Evolutionary conservation across 2,329 filamentous ascomycete species (phyloP), one percentile per base, ranked within the genome.

Genomic region (Trichoderma atrobrunneum): DNA sequence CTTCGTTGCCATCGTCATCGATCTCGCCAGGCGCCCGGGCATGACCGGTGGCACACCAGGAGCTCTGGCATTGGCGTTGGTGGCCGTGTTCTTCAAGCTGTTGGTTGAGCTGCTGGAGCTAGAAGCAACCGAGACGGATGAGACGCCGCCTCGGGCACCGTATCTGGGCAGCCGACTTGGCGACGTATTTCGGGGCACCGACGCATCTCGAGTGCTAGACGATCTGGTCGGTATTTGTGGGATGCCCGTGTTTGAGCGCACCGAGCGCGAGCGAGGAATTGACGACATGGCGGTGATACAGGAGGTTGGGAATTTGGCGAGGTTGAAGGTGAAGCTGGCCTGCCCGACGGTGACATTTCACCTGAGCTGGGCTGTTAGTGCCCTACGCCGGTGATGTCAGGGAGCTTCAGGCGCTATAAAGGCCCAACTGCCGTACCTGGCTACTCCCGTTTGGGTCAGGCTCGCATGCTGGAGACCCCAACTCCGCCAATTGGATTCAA

Each of bases 161-260:
- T 51, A 51, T 51, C 65, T 78, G 51, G 86, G 86, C 36, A 88
- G 80, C 51, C 86, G 83, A 76, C 84, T 88, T 2, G 87, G 86
- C 11, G 86, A 88, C 21, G 75, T 77, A 75, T 78, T 83, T 71
- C 83, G 80, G 30, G 77, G 71, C 51, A 79, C 78, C 73, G 67
- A 73, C 14, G 73, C 32, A 39, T 76, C 76, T 60, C 71, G 67
- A 28, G 57, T 73, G 56, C 73, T 67, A 24, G 74, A 73, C 61
- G 76, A 59, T 6, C 76, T 73, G 18, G 76, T 72, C 21, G 79
- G 85, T 48, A 68, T 65, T 12, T 61, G 48, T 11, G 71, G 59
- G 4, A 70, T 16, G 21, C 24, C 51, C 21, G 60, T 62, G 30
- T 56, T 65, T 24, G 67, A 85, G 43, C 86, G 85, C 71, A 88